phyloP scores from a whole-genome alignment of 148 eudicot species.

The Salicornia ramosissima region DNA sequence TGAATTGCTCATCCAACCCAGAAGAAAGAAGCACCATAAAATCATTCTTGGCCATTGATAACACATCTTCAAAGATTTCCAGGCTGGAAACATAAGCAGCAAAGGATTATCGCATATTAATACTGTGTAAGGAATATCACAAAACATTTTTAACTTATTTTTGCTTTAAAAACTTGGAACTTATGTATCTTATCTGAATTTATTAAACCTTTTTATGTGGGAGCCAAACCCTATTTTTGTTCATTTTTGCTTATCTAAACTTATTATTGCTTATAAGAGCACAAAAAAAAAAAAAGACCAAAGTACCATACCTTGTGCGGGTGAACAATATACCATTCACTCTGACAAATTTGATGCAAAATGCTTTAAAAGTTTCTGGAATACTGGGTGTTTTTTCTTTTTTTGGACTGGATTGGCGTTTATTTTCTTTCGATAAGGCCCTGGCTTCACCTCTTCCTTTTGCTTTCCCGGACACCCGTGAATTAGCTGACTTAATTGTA shows the following conservation, averaged over 20 bases:
- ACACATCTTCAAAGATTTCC: conserved; percentile 86
- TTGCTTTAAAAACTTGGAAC: too few relatives aligned
- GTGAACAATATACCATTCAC: conserved; percentile 92
- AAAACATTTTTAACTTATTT: too few relatives aligned
- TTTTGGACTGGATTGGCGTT: conserved; percentile 37
- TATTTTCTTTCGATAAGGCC: conserved; percentile 44
- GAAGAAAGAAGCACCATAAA: conserved; percentile 65
- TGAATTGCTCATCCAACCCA: conserved; percentile 53
- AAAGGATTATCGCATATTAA: conserved; percentile 12
- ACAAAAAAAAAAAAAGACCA: neutral
- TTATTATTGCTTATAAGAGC: too few relatives aligned
- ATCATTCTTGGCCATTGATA: conserved; percentile 48
- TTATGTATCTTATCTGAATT: too few relatives aligned
- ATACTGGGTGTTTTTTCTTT: conserved; percentile 45
- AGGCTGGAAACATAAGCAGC: conserved; percentile 45
- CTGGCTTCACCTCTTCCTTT: conserved; percentile 64
- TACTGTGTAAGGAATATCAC: too few relatives aligned
- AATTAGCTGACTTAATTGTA: conserved; percentile 32
- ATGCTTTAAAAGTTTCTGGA: conserved; percentile 49
- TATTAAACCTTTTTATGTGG: too few relatives aligned
- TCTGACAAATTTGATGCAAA: conserved; percentile 63
- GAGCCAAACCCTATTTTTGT: too few relatives aligned
- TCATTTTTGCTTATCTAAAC: too few relatives aligned
- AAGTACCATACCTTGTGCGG: conserved; percentile 75
- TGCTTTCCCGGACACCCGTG: conserved; percentile 52